Evolutionary conservation across 2,329 filamentous ascomycete species (phyloP).

Genomic region (Elsinoe perseae): DNA sequence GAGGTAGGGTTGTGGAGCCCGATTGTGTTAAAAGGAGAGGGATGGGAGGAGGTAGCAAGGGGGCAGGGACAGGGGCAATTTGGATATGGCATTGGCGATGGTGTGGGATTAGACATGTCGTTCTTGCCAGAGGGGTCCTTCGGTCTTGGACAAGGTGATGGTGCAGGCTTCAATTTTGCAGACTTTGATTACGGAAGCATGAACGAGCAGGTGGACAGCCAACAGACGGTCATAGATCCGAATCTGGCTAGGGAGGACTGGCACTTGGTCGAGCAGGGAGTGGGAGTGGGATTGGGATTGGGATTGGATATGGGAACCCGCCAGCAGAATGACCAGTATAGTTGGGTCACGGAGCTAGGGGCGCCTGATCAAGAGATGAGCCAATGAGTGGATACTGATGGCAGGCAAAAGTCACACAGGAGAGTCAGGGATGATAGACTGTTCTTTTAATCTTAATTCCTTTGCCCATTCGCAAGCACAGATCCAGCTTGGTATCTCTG

Average conservation of each 20-base stretch:
- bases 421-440: neutral
- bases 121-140: neutral
- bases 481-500: neutral
- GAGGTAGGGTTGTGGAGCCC: neutral
- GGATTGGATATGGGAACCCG: neutral
- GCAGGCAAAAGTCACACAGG: neutral
- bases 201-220: neutral
- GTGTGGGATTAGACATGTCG: neutral
- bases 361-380: neutral
- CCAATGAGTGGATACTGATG: neutral
- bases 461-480: neutral
- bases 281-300: neutral
- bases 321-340: neutral
- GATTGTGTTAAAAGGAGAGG: neutral
- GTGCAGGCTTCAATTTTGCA: neutral
- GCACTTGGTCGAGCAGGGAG: neutral
- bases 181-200: slow-evolving; percentile 1
- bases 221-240: slow-evolving; percentile 1
- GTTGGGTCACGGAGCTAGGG: neutral
- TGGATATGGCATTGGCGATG: neutral
- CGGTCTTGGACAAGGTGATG: neutral
- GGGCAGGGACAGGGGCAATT: neutral
- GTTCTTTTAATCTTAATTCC: neutral
- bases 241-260: slow-evolving; percentile 2
- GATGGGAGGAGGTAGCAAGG: neutral